A percentile compares a stretch with the other conserved stretches of the same genome.
Evolutionary conservation across 805 yeast species (phyloP).

Genomic region (Candida easanensis): DNA sequence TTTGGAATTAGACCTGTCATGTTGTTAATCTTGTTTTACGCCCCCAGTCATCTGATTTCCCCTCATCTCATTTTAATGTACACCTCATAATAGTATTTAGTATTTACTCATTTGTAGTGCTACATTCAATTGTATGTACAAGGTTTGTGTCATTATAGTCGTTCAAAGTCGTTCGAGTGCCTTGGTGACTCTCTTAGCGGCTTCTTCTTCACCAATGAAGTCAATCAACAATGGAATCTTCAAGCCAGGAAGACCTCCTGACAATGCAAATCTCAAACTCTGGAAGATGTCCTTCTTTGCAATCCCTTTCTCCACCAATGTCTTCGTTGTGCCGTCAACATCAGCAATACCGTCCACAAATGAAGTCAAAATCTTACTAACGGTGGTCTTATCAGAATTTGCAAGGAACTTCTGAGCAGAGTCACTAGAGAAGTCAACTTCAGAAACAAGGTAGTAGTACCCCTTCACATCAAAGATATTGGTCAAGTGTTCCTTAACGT

Average conservation of each 20-base stretch:
- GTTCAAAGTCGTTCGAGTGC: conserved; percentile 42
- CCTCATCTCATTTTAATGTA: no score
- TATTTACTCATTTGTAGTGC: no score
- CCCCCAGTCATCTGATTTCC: not conserved
- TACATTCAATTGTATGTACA: not conserved
- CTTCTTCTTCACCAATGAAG: conserved; percentile 48
- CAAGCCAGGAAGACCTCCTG: conserved; percentile 70
- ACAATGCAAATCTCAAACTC: conserved; percentile 61
- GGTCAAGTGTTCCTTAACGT: conserved; percentile 48
- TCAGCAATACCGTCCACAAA: conserved; percentile 10
- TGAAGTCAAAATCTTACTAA: conserved; percentile 18
- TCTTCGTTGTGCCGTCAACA: conserved; percentile 5
- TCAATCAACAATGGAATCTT: conserved; percentile 56
- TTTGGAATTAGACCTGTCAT: no score
- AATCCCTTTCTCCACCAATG: conserved; percentile 21
- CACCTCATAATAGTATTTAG: no score
- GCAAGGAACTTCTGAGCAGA: conserved; percentile 32
- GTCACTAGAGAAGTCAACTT: conserved; percentile 23
- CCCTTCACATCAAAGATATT: conserved; percentile 51
- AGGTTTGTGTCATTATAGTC: not conserved
- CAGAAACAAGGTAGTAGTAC: conserved; percentile 48
- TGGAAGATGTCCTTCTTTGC: conserved; percentile 47
- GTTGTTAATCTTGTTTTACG: no score
- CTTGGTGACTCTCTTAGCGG: conserved; percentile 25
- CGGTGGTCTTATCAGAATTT: conserved; percentile 7